phyloP scores from a whole-genome alignment of 805 yeast genomes.

The Vanderwaltozyma yarrowii region DNA sequence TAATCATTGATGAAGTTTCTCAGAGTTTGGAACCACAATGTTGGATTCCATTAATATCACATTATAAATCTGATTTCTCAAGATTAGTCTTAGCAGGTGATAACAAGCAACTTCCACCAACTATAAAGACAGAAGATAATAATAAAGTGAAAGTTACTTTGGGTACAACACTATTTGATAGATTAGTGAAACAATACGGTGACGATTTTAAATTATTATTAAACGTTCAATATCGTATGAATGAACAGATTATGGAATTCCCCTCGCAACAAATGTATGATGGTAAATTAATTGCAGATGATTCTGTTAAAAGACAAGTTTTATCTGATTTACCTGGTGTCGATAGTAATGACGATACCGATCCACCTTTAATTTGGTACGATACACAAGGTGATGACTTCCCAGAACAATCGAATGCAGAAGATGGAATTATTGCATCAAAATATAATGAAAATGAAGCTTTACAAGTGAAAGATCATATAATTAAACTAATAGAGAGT shows the following conservation, averaged over 20 bases:
- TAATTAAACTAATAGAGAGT: conserved; percentile 36
- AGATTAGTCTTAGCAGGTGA: conserved; percentile 84
- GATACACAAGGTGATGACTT: conserved; percentile 90
- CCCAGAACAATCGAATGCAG: conserved; percentile 44
- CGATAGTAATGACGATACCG: conserved; percentile 44
- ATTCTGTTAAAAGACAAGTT: conserved; percentile 40
- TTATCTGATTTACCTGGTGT: conserved; percentile 47
- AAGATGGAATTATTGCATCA: conserved; percentile 35
- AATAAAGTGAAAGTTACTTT: conserved; percentile 35
- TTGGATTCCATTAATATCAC: conserved; percentile 82
- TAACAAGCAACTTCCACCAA: conserved; percentile 85
- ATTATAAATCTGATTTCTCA: conserved; percentile 38
- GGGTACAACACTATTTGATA: conserved; percentile 68
- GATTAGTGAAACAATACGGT: conserved; percentile 46
- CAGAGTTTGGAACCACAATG: conserved; percentile 93
- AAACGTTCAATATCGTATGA: conserved; percentile 83
- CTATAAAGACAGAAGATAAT: conserved; percentile 51
- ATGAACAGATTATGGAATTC: conserved; percentile 63
- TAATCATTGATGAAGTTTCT: conserved; percentile 91
- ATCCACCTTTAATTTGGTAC: conserved; percentile 59
- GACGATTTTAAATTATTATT: conserved; percentile 45
- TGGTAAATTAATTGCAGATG: conserved; percentile 52
- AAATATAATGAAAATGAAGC: conserved; percentile 75
- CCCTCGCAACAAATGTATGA: conserved; percentile 60
- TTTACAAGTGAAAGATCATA: conserved; percentile 46